Evolutionary conservation across 192 early-diverging fungal species (phyloP), one percentile per base, ranked within the genome.

Genomic region (Phycomyces nitens): DNA sequence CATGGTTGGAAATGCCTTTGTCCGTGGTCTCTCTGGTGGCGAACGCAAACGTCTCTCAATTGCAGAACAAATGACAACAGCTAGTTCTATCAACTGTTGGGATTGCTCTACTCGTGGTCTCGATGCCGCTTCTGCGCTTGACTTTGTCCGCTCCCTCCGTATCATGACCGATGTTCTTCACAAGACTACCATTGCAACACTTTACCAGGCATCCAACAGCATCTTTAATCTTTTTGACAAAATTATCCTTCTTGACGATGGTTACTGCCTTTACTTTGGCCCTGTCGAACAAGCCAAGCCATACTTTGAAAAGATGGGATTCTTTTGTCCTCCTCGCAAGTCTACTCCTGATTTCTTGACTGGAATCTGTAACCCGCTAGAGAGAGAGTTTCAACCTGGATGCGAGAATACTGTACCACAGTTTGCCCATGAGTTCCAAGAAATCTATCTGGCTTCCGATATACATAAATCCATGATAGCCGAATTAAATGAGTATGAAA

Each of bases 21-120:
- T 90, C 65, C 88, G 89, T 58, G 88, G 89, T 69, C 76, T 89
- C n/a, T 88, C 86, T n/a, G 88, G 89, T 66, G 89, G 89, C 49
- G 89, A 91, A 70, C 84, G 85, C 68, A 88, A 88, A 73, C 89
- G 89, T 64, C 81, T 89, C 41, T 87, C 85, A 14, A 91, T 89
- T 68, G 87, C 88, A 14, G 88, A 89, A 72, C 88, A 89, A 71
- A 85, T 89, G 62, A 86, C 86, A 11, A 80, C 81, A 15, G 76
- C 80, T 34, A 75, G 80, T 21, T 65, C 84, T 24, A 75, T 85
- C 62, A 80, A 81, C 40, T 71, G 84, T 22, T 85, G 83, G 83
- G 86, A 85, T 55, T 77, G 77, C 56, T 80, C 77, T 54, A 88
- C 88, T 21, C 79, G 82, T 44, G 92, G 92, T 47, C 77, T 94